A percentile compares a stretch with the other conserved stretches of the same genome.
These are phyloP conservation scores for Lecanosticta acicola DNA, from an alignment of 2,329 filamentous ascomycete species.

Conservation along the genomic window DNA sequence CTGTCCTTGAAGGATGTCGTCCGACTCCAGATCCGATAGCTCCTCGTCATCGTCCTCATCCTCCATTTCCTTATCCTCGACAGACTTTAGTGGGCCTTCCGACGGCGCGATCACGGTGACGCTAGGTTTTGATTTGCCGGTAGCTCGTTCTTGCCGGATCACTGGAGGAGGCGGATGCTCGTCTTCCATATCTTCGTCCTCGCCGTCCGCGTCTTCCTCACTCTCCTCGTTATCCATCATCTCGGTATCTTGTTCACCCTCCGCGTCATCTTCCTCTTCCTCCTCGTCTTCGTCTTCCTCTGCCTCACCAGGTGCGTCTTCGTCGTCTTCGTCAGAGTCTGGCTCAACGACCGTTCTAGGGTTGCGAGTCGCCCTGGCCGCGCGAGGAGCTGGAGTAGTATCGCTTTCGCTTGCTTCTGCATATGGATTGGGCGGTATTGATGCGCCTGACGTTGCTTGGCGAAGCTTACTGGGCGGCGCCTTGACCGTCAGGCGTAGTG, in stretches of 20 bases:
- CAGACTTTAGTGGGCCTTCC: constrained; percentile 34
- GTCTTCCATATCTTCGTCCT: constrained; percentile 32
- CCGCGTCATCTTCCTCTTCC: constrained; percentile 20
- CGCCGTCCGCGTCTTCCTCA: constrained; percentile 34
- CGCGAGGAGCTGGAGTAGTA: constrained; percentile 26
- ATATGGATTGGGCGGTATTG: constrained; percentile 30
- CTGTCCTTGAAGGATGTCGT: constrained; percentile 39
- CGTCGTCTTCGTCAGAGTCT: constrained; percentile 29
- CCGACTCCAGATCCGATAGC: constrained; percentile 34
- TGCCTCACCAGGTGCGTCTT: constrained; percentile 27
- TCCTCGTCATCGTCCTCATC: constrained; percentile 46
- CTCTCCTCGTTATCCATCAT: constrained; percentile 35
- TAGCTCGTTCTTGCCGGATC: constrained; percentile 24
- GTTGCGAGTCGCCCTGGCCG: constrained; percentile 31
- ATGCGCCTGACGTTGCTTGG: constrained; percentile 40
- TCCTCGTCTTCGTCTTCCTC: constrained; percentile 18
- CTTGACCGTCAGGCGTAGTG: constrained; percentile 47
- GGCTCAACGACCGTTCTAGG: constrained; percentile 32
- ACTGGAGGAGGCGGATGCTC: constrained; percentile 32
- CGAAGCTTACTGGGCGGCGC: constrained; percentile 46
- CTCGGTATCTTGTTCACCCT: constrained; percentile 32
- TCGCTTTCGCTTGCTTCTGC: constrained; percentile 31
- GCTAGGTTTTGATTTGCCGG: constrained; percentile 24
- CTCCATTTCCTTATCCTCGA: constrained; percentile 49
- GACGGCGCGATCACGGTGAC: constrained; percentile 29